Base-by-base conservation (phyloP, 192 early-diverging fungal species). In the Coemansia sp. region DNA sequence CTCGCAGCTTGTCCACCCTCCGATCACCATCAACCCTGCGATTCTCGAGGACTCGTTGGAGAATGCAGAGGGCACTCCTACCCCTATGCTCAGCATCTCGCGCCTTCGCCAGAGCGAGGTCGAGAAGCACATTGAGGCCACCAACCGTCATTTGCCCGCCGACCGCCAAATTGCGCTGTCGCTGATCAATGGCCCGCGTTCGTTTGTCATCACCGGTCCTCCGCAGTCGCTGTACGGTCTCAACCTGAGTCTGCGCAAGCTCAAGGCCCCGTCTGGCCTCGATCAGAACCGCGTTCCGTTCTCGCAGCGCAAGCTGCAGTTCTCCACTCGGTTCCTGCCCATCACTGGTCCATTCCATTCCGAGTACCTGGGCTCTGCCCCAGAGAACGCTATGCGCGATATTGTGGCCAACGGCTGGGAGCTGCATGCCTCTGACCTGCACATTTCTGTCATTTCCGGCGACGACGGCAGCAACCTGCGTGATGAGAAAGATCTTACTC, bases 301-400 rank as follows among this genome's bases (percentile, higher is more conserved):
- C 80, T 93, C 91, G 51, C 91, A 96, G 84, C 89, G 94, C 76
- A 96, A 95, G 74, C 85, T 95, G 78, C 91, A 93, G 83, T 95
- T 98, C 67, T 89, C 90, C 11, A 91, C 91, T 18, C 91, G 94
- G 61, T 98, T 96, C 87, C 86, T 98, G 80, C 94, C 94, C 39
- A 93, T 96, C 70, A 88, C 91, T 45, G 93, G 90, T 56, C 95
- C 96, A 36, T 98, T 98, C 92, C 96, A 98, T 81, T 89, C 88
- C 34, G 81, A 87, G 18, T 95, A 96, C 81, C 76, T 96, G 66
- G 75, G 86, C 48, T 67, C 87, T 11, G 92, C 90, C 35, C 83
- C 89, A 18, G 85, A 85, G 34, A 75, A 83, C 22, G 73, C 96
- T 20, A 87, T 85, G 64, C 74, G 84, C 64, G 94, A 96, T 84